Percentiles rank a stretch among this genome's conserved stretches.
Conservation (phyloP, 495 filamentous ascomycete species). For the Penicillium herquei region DNA sequence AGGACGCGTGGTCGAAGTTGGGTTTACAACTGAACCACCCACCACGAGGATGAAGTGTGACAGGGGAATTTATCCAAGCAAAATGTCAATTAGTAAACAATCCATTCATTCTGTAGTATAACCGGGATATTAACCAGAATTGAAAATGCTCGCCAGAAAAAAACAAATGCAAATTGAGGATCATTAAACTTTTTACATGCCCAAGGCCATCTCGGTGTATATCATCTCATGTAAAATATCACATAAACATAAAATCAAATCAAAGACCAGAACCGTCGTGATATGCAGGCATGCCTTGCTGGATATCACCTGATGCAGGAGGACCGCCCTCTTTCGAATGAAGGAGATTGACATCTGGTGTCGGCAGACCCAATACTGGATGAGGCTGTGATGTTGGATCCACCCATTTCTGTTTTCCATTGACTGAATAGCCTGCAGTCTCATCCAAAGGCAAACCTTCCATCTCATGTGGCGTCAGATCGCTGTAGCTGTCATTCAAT, state of each 20-base stretch:
- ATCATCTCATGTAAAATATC: not conserved
- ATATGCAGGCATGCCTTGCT: slow-evolving; percentile 18
- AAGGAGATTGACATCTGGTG: slow-evolving; percentile 11
- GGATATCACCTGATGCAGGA: slow-evolving; percentile 20
- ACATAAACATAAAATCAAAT: slow-evolving; percentile 5
- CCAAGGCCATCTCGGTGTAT: not conserved
- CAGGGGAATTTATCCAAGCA: not conserved
- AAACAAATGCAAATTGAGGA: not conserved
- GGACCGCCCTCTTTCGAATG: slow-evolving; percentile 18
- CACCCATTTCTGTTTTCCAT: slow-evolving; percentile 21
- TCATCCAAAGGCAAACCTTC: slow-evolving; percentile 23
- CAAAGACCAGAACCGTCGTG: slow-evolving; percentile 2
- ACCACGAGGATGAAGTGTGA: slow-evolving; percentile 14
- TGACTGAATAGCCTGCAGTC: slow-evolving; percentile 5
- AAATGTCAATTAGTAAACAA: slow-evolving; percentile 1
- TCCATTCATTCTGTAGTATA: slow-evolving; percentile 14
- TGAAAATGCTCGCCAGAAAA: not conserved
- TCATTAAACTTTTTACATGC: slow-evolving; percentile 2
- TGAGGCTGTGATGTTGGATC: slow-evolving; percentile 12
- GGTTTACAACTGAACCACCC: slow-evolving; percentile 20
- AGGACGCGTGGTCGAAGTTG: slow-evolving; percentile 9
- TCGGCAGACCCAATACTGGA: slow-evolving; percentile 10
- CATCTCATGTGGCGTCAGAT: slow-evolving; percentile 25
- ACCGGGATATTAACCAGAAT: not conserved
- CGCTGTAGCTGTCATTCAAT: slow-evolving; percentile 36